Evolutionary conservation across 2,329 filamentous ascomycete species (phyloP), one percentile per base, ranked within the genome.

Genomic region (Colletotrichum ledebouriae): DNA sequence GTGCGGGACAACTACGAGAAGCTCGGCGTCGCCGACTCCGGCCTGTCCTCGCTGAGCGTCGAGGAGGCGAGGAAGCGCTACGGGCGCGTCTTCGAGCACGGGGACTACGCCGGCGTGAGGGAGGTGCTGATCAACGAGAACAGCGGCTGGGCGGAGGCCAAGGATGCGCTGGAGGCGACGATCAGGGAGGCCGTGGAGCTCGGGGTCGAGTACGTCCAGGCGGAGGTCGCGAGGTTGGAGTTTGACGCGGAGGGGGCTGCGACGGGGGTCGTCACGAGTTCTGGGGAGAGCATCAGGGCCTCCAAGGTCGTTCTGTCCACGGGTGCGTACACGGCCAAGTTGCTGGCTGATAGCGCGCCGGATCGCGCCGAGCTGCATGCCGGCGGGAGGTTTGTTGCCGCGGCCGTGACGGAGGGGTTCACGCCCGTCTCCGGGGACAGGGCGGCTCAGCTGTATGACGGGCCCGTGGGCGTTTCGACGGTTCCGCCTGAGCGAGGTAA

Each of bases 111-210:
- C 2, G 85, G 80, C 3, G 84, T 86, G 5, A 83, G 82, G 67
- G 83, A 85, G 70, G 84, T 87, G 6, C 77, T 86, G 17, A 76
- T 87, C 20, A 88, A 88, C 73, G 80, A 80, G 72, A 85, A 82
- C 41, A 86, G 84, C 74, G 86, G 86, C 0, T 88, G 86, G 85
- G 85, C 80, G n/a, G 83, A 84, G 46, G 86, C 86, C 13, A 85
- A 84, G 22, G 84, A 86, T 69, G 81, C 83, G 49, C 73, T 88
- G 56, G 74, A 77, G 63, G 81, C 81, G 7, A 82, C 85, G 2
- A 86, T 83, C 4, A 80, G 80, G 63, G 78, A 78, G 72, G 82
- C 80, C 13, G 71, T 87, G 2, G 78, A 80, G 63, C 73, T 85
- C 25, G 86, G 86, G 1, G 86, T 87, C 42, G 81, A 81, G 73